These are phyloP conservation scores for Ceratocystiopsis sp. DNA, from an alignment of 2,329 filamentous ascomycete species.

Conservation along the genomic window DNA sequence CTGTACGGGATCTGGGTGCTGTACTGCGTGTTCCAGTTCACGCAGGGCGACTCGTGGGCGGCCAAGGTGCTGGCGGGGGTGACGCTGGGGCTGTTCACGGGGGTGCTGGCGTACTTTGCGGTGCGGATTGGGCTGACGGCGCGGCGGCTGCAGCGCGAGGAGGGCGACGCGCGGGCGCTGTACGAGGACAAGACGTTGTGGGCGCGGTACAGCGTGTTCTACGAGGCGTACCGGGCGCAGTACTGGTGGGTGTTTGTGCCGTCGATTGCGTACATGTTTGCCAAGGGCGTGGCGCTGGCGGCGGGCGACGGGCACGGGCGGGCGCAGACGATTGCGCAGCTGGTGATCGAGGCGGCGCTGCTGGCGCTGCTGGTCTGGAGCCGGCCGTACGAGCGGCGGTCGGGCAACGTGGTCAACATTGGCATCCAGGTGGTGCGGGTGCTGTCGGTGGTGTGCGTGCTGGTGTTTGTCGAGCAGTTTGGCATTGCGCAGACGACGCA, in stretches of 20 bases:
- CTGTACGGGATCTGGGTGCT: constrained; percentile 91
- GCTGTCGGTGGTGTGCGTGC: constrained; percentile 71
- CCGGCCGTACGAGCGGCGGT: constrained; percentile 72
- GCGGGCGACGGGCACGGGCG: constrained; percentile 74
- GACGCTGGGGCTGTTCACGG: constrained; percentile 68
- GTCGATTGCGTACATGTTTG: constrained; percentile 75
- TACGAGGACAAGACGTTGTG: constrained; percentile 84
- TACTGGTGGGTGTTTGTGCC: constrained; percentile 98
- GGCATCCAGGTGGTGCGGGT: constrained; percentile 78
- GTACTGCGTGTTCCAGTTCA: constrained; percentile 94
- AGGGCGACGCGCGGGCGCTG: constrained; percentile 56
- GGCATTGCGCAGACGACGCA: constrained; percentile 82
- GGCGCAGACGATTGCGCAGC: constrained; percentile 60
- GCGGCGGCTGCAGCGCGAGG: constrained; percentile 50
- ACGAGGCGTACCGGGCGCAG: constrained; percentile 83
- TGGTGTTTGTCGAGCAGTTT: constrained; percentile 88
- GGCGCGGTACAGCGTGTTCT: constrained; percentile 94
- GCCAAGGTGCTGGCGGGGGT: constrained; percentile 70
- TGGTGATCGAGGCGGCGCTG: constrained; percentile 68
- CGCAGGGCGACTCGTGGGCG: constrained; percentile 82
- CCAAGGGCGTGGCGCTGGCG: constrained; percentile 73
- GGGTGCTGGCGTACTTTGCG: constrained; percentile 63
- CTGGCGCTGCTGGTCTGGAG: constrained; percentile 66
- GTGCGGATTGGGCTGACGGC: constrained; percentile 70
- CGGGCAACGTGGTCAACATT: constrained; percentile 86